phyloP scores from a whole-genome alignment of 106 monocot genomes.

The Dendrobium chrysotoxum region DNA sequence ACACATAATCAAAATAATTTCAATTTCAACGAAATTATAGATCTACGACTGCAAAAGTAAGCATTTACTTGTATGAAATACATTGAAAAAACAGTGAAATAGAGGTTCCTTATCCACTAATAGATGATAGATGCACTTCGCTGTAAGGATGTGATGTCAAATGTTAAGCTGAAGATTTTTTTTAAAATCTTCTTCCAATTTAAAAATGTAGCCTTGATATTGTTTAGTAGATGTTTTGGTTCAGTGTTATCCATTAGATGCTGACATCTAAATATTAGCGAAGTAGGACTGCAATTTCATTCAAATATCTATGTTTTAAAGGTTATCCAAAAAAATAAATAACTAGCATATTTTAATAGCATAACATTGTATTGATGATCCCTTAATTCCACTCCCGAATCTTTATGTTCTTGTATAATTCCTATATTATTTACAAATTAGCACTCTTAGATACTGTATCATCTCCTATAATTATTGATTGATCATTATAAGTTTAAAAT shows the following conservation, averaged over 20 bases:
- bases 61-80: neutral
- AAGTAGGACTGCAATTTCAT: too few relatives aligned
- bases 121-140: neutral
- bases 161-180: neutral
- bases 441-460: too few relatives aligned
- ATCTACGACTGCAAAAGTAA: neutral
- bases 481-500: neutral
- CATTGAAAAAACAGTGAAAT: neutral
- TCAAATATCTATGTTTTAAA: too few relatives aligned
- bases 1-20: neutral
- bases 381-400: too few relatives aligned
- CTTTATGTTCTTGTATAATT: too few relatives aligned
- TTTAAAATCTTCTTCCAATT: neutral
- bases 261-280: neutral
- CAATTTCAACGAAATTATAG: neutral
- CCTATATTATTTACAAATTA: too few relatives aligned
- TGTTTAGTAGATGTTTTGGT: neutral
- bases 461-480: neutral
- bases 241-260: neutral
- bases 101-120: neutral
- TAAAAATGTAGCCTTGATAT: neutral
- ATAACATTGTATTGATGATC: too few relatives aligned
- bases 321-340: too few relatives aligned
- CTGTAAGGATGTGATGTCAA: neutral
- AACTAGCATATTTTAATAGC: too few relatives aligned